A percentile compares a stretch with the other conserved stretches of the same genome.
These are phyloP conservation scores for Elsinoe necatrix DNA, from an alignment of 2,329 filamentous ascomycete species.

Conservation along the genomic window DNA sequence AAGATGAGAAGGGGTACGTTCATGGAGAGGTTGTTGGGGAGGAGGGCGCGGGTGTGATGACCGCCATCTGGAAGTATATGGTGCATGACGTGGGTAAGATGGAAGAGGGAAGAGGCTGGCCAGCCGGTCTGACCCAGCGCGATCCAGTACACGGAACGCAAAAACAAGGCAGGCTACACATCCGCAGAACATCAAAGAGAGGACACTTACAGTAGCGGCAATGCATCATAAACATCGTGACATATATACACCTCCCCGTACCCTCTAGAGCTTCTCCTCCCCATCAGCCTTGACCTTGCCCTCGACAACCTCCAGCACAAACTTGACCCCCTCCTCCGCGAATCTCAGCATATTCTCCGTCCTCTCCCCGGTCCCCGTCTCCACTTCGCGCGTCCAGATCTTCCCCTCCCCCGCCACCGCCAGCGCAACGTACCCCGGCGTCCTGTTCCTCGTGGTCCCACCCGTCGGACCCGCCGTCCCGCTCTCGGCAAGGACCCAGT, in stretches of 20 bases:
- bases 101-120: not conserved
- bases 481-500: slow-evolving; percentile 51
- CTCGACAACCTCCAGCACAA: slow-evolving; percentile 50
- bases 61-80: not conserved
- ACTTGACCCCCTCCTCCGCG: slow-evolving; percentile 48
- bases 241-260: not conserved
- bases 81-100: no score
- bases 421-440: slow-evolving; percentile 56
- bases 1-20: slow-evolving; percentile 26
- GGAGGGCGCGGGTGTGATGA: slow-evolving; percentile 15
- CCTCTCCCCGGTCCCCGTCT: slow-evolving; percentile 48
- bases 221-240: not conserved
- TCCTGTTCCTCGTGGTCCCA: slow-evolving; percentile 48
- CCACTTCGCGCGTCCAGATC: slow-evolving; percentile 46
- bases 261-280: not conserved
- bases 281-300: slow-evolving; percentile 31
- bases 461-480: slow-evolving; percentile 58
- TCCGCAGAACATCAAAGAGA: not conserved
- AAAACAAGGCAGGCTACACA: not conserved
- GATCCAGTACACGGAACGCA: not conserved
- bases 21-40: slow-evolving; percentile 30
- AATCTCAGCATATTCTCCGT: slow-evolving; percentile 57
- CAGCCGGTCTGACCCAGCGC: not conserved
- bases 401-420: slow-evolving; percentile 50
- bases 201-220: not conserved